Evolutionary conservation across 2,329 filamentous ascomycete genomes (phyloP), one percentile per base, ranked within the genome.

Genomic region (Xylaria multiplex): DNA sequence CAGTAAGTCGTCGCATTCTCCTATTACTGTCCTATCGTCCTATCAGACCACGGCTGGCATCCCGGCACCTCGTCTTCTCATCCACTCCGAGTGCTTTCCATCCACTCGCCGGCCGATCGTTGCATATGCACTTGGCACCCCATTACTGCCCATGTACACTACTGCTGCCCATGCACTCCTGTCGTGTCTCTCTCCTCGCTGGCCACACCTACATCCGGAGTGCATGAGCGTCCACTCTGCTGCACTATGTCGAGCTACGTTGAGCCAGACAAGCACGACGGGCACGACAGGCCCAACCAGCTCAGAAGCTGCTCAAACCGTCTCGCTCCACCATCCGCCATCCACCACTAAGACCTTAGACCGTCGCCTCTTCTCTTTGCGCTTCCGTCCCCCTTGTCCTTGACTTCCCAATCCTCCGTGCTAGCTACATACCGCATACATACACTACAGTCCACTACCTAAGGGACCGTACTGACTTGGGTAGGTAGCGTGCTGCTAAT

Each of bases 121-220:
- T 78, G 77, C 75, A 78, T 76, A 77, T 78, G 76, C 77, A 61
- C 52, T 49, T 56, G 59, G 59, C 46, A 48, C 65, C 53, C 40
- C 27, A 27, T 27, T 27, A 27, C 27, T 27, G 27, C 27, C 27
- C 27, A 27, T 27, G 27, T 27, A 27, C 27, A 27, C 27, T 27
- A 27, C 27, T 27, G 27, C 27, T 27, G 27, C 27, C 62, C 58
- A 65, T 63, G 66, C 68, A 74, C 66, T 72, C 74, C 72, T 78
- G 75, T 77, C 74, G 74, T 77, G 75, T 75, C 72, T 67, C 65
- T 73, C 68, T 71, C 72, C 63, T 65, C 68, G 75, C 73, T 77
- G 74, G 75, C 73, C 74, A 76, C 69, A 70, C 70, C 72, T 75
- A 68, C 72, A 72, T 72, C 70, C 69, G 72, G 69, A 72, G 71